These are phyloP conservation scores for Tetracentron sinense DNA, from an alignment of 164 flowering plant genomes.

Conservation along the genomic window DNA sequence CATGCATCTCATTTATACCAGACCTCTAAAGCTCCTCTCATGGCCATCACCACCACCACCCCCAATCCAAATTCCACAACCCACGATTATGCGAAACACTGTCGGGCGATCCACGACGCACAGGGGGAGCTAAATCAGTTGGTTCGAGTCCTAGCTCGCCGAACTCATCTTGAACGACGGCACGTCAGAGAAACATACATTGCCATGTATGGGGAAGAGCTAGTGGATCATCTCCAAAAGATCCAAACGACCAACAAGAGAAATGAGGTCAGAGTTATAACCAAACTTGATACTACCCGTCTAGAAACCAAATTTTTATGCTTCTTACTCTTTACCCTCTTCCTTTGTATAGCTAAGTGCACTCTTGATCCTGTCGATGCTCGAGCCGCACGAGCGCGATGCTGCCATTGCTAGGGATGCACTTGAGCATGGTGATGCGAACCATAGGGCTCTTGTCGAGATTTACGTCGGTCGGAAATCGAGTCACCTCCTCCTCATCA, in stretches of 20 bases:
- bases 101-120: constrained; percentile 49
- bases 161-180: constrained; percentile 28
- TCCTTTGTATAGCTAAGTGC: constrained; percentile 7
- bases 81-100: constrained; percentile 28
- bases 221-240: constrained; percentile 24
- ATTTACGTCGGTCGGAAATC: constrained; percentile 62
- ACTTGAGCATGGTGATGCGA: constrained; percentile 29
- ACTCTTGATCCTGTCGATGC: constrained; percentile 43
- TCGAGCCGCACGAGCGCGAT: constrained; percentile 52
- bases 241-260: constrained; percentile 10
- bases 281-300: background rate
- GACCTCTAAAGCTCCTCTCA: background rate
- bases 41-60: too few relatives aligned
- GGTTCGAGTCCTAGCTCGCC: constrained; percentile 26
- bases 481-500: constrained; percentile 52
- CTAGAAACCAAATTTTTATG: background rate
- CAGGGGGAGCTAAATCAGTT: constrained; percentile 24
- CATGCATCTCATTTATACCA: background rate
- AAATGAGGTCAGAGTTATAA: constrained; percentile 15
- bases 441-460: constrained; percentile 52
- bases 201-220: constrained; percentile 50
- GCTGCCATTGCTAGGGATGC: constrained; percentile 54
- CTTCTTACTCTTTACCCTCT: background rate
- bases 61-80: constrained; percentile 17
- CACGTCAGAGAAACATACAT: constrained; percentile 46